Base-by-base conservation (phyloP, 2,329 filamentous ascomycete genomes). In the Phaeosphaeriaceae sp. region DNA sequence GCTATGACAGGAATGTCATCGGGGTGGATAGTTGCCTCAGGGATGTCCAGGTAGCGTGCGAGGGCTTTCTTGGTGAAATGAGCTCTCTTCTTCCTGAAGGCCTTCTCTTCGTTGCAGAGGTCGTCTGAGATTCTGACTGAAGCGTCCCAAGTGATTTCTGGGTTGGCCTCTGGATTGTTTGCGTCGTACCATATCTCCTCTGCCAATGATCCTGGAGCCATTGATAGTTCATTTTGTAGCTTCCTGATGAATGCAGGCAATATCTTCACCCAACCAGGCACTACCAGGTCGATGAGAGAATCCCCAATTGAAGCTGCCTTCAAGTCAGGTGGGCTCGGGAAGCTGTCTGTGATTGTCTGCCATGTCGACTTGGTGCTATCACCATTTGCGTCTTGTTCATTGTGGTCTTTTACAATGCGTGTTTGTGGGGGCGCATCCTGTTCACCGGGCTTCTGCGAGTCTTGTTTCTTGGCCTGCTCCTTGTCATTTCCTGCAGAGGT, bases 171-270 rank as follows among this genome's bases (percentile, higher is more conserved):
- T 0, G 92, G 85, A 67, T 97, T 90, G 49, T 92, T 89, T 1
- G 94, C 91, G 64, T 97, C 93, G 56, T 81, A 80, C 94, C 94
- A 97, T 50, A 99, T 94, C 60, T 97, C 90, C 66, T 95, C 88
- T 11, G 93, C 91, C 34, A 99, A 77, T 0, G 92, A 96, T 1
- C 92, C 93, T 0, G 91, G 89, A 0, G 88, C 85, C 85, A 94
- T 88, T 28, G 90, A 94, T 13, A 97, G 79, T 74, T 97, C 93
- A 17, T 84, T 84, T 69, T 96, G 92, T 28, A 97, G 81, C 72
- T 96, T 97, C 52, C 84, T 82, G 46, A 95, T 77, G 46, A 90
- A 91, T 3, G 80, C 86, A 0, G 92, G 92, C 15, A 97, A 77
- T 34, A 84, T 70, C 56, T 85, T 87, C 28, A 88, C 86, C 93